Evolutionary conservation across 2,329 filamentous ascomycete genomes (phyloP).

Genomic region (Aspergillus sp.): DNA sequence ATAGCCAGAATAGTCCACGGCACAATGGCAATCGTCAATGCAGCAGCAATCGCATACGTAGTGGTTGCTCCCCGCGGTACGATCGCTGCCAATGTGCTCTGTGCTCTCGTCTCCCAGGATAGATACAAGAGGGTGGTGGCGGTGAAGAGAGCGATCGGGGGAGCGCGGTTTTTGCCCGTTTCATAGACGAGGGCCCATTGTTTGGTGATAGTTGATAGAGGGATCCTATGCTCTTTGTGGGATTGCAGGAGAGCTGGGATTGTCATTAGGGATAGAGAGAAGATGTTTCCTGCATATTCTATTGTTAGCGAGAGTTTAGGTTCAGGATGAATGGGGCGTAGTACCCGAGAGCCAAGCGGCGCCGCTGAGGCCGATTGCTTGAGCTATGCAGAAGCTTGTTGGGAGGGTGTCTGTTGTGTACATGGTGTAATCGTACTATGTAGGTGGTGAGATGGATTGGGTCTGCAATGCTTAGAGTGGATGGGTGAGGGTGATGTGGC

Average conservation of each 20-base stretch:
- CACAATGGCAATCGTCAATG: conserved; percentile 33
- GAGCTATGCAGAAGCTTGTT: conserved; percentile 27
- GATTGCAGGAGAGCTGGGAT: conserved; percentile 29
- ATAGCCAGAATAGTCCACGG: conserved; percentile 37
- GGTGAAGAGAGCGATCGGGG: conserved; percentile 25
- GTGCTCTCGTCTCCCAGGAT: conserved; percentile 28
- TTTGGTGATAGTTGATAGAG: conserved; percentile 14
- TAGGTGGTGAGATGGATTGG: not conserved
- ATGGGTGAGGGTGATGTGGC: not conserved
- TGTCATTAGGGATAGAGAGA: conserved; percentile 25
- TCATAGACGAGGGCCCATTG: conserved; percentile 25
- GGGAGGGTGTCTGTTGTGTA: conserved; percentile 22
- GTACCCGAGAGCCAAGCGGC: conserved; percentile 35
- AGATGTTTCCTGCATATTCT: conserved; percentile 28
- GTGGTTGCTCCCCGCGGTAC: conserved; percentile 11
- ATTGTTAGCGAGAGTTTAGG: not conserved
- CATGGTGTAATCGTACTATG: not conserved
- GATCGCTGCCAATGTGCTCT: conserved; percentile 16
- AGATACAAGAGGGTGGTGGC: conserved; percentile 31
- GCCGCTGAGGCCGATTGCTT: conserved; percentile 31
- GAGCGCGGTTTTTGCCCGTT: conserved; percentile 26
- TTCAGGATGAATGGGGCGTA: not conserved
- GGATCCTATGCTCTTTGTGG: conserved; percentile 10
- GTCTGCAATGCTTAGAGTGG: not conserved
- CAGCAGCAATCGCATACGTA: conserved; percentile 31